Evolutionary conservation across 352 stramenopile genomes (phyloP), one percentile per base, ranked within the genome.

Genomic region (Ophiocytium majus): DNA sequence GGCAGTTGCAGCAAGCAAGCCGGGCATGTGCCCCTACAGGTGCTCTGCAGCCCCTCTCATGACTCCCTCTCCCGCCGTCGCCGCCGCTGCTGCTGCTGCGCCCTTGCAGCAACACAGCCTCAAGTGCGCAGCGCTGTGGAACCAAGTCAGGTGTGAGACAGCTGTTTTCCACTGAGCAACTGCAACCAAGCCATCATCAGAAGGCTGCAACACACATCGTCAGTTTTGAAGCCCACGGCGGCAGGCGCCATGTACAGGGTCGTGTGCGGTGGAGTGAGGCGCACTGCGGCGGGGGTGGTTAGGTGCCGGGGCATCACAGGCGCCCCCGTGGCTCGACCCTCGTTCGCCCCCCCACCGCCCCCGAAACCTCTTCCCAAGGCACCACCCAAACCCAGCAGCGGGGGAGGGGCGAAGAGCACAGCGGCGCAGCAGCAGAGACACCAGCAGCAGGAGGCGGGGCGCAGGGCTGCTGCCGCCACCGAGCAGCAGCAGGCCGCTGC

Each of bases 1-100:
- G n/a, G n/a, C n/a, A n/a, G n/a, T n/a, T n/a, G n/a, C n/a, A n/a
- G n/a, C n/a, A n/a, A n/a, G n/a, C n/a, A n/a, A n/a, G n/a, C n/a
- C n/a, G n/a, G n/a, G n/a, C n/a, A n/a, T n/a, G n/a, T n/a, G n/a
- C n/a, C n/a, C n/a, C n/a, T n/a, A n/a, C n/a, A n/a, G n/a, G n/a
- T n/a, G n/a, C n/a, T n/a, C n/a, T n/a, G n/a, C n/a, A n/a, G n/a
- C n/a, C n/a, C n/a, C n/a, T n/a, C n/a, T n/a, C n/a, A n/a, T n/a
- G n/a, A n/a, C n/a, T n/a, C n/a, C n/a, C n/a, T n/a, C n/a, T n/a
- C n/a, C n/a, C n/a, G n/a, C n/a, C n/a, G 19, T 80, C 37, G 35
- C 75, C 82, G 0, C 35, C 82, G 36, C 50, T 82, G 63, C 82
- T 86, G 19, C 82, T 82, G 17, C 50, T 57, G 17, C 35, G 78